Evolutionary conservation across 225 moss, liverwort and hornwort genomes (phyloP), one percentile per base, ranked within the genome.

Genomic region (Pleurozium schreberi): DNA sequence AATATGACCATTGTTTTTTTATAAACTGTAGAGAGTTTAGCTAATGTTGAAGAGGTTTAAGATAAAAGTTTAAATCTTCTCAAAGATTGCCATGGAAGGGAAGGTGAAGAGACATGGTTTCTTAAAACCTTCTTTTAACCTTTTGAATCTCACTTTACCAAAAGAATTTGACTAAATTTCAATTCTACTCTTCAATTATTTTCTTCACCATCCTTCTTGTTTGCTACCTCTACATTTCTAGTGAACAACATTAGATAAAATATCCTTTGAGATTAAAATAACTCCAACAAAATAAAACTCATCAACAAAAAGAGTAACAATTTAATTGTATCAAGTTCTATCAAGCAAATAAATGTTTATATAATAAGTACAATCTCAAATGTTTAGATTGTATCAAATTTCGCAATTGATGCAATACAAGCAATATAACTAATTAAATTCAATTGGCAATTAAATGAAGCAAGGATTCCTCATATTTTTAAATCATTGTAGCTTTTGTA

Each of bases 391-490:
- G 6, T 3, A 15, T 62, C 45, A 31, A 40, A 55, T 31, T 26
- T 27, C 38, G 7, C 26, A 52, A n/a, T 66, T 52, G 65, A 66
- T 52, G 8, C 22, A 38, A 66, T 31, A 18, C 34, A n/a, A 15
- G n/a, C 3, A 12, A 34, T 12, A 0, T 18, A 83, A 52, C 50
- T 12, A 7, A 43, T 61, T 45, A n/a, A n/a, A n/a, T 6, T 12
- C 22, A 65, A 64, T 33, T 45, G 3, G 6, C 49, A 31, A 49
- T 33, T 75, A 34, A 76, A 52, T 52, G 7, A 13, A 0, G 5
- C 1, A 78, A 0, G 1, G 26, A 38, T n/a, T 26, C 2, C 0
- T 38, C 6, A 10, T 9, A 10, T 45, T 25, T 71, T 30, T 23
- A 43, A 33, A 43, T 58, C 58, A 71, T 57, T 43, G 5, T 34